A percentile compares a stretch with the other conserved stretches of the same genome.
phyloP scores from a whole-genome alignment of 1,139 yeast genomes.

The Casaregolazyma suthepensis region DNA sequence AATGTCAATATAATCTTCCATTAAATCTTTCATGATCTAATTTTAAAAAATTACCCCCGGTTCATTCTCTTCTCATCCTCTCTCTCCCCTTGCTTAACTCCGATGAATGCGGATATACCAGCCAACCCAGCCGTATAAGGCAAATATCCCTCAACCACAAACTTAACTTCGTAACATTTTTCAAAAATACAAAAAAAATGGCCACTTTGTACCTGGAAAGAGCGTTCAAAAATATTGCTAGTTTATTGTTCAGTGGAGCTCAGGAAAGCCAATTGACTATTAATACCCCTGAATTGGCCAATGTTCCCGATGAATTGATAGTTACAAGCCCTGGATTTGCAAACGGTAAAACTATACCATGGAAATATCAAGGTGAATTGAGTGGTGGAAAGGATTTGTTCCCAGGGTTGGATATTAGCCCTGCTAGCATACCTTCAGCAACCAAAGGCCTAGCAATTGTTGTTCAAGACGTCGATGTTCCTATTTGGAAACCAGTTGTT shows the following conservation, averaged over 20 bases:
- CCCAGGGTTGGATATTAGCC: slow-evolving; percentile 16
- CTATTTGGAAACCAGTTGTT: slow-evolving; percentile 17
- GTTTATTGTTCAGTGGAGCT: slow-evolving; percentile 12
- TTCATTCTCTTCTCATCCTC: too few relatives aligned
- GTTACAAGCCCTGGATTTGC: slow-evolving; percentile 19
- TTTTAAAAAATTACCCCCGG: too few relatives aligned
- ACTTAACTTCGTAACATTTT: too few relatives aligned
- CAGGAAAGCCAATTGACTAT: slow-evolving; percentile 11
- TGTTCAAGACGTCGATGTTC: slow-evolving; percentile 20
- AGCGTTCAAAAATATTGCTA: slow-evolving; percentile 12
- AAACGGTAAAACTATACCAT: slow-evolving; percentile 16
- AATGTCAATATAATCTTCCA: too few relatives aligned
- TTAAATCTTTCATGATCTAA: too few relatives aligned
- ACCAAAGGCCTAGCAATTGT: slow-evolving; percentile 15
- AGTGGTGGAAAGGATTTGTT: slow-evolving; percentile 15
- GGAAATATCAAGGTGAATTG: slow-evolving; percentile 19
- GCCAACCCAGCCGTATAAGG: too few relatives aligned
- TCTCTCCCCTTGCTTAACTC: not conserved
- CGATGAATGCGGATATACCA: not conserved
- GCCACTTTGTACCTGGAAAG: slow-evolving; percentile 11
- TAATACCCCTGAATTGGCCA: slow-evolving; percentile 3
- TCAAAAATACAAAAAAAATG: too few relatives aligned
- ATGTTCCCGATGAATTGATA: slow-evolving; percentile 12
- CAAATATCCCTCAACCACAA: too few relatives aligned
- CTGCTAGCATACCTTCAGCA: slow-evolving; percentile 14